phyloP scores from a whole-genome alignment of 345 rosid genomes.

The Lenwebbia sp. region DNA sequence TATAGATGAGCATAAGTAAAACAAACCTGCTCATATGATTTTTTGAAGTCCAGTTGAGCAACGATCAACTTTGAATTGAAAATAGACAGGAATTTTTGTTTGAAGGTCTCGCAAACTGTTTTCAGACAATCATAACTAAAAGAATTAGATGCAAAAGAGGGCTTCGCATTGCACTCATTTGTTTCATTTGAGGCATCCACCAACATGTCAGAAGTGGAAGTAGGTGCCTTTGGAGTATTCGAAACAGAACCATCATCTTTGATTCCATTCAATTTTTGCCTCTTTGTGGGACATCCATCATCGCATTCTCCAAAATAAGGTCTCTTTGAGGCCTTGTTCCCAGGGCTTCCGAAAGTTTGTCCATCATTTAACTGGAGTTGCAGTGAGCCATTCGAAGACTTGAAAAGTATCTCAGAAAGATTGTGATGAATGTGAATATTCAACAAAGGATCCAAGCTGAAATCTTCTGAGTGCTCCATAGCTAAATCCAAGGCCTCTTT shows the following conservation, averaged over 20 bases:
- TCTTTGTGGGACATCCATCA: constrained; percentile 27
- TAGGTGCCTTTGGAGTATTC: constrained; percentile 10
- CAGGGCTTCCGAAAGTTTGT: constrained; percentile 18
- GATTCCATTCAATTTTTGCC: constrained; percentile 24
- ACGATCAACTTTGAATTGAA: constrained; percentile 50
- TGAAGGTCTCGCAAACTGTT: constrained; percentile 43
- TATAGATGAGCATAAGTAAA: background rate
- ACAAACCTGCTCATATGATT: constrained; percentile 58
- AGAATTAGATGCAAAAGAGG: constrained; percentile 13
- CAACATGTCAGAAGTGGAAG: constrained; percentile 1
- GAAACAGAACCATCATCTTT: constrained; percentile 14
- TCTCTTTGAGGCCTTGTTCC: constrained; percentile 17
- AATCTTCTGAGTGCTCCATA: constrained; percentile 65
- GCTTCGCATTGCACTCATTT: constrained; percentile 19
- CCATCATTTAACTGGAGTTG: constrained; percentile 15
- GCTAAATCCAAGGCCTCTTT: constrained; percentile 64
- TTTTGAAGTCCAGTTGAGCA: constrained; percentile 70
- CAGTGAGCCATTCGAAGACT: constrained; percentile 15
- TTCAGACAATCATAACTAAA: constrained; percentile 22
- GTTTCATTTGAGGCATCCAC: constrained; percentile 18
- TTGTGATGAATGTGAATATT: constrained; percentile 91
- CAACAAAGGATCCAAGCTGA: constrained; percentile 81
- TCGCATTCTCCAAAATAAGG: constrained; percentile 13
- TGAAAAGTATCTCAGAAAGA: constrained; percentile 60
- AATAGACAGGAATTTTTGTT: constrained; percentile 64